Base-by-base conservation (phyloP, 306 rosid genomes). In the Fragaria iinumae region DNA sequence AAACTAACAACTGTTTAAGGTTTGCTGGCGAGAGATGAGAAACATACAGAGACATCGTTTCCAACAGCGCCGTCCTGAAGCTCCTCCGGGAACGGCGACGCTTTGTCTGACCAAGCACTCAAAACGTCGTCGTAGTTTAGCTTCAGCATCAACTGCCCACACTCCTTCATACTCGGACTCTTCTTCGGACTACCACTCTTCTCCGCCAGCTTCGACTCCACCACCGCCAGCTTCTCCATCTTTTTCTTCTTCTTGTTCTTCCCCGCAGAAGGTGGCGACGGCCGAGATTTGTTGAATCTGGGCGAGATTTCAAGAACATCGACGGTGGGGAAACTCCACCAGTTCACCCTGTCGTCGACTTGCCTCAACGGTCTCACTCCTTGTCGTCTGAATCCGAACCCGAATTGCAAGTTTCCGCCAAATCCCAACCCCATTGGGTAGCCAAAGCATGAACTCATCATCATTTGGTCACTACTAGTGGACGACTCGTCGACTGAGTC, bases 241-340 rank as follows among this genome's bases (percentile, higher is more conserved):
- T 76, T 80, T 76, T 81, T 79, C 75, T 80, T 78, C 59, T 79
- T 74, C 13, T 81, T 79, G 71, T 77, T 78, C 53, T 36, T 36
- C 39, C 76, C 69, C 0, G 75, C 48, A n/a, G 69, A n/a, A 13
- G 34, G 32, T 11, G 48, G 84, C 2, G 87, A 67, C 16, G 78
- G 36, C 39, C 14, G 70, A 57, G 81, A 62, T 67, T 84, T 82
- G 32, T 45, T 72, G 34, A 90, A 81, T 66, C 77, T 89, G 8
- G 97, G 99, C 6, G 97, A 95, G 72, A 95, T 93, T 73, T 87
- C 83, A 23, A 67, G 84, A 17, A 95, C 89, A 49, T 95, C 96
- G 43, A 95, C 97, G 1, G 93, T 82, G 43, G 97, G 92, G 16
- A 88, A 90, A 38, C 87, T 84, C 97, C 97, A 95, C 96, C 97